These are phyloP conservation scores for Westerdykella aurantiaca DNA, from an alignment of 2,329 filamentous ascomycete species.

Conservation along the genomic window DNA sequence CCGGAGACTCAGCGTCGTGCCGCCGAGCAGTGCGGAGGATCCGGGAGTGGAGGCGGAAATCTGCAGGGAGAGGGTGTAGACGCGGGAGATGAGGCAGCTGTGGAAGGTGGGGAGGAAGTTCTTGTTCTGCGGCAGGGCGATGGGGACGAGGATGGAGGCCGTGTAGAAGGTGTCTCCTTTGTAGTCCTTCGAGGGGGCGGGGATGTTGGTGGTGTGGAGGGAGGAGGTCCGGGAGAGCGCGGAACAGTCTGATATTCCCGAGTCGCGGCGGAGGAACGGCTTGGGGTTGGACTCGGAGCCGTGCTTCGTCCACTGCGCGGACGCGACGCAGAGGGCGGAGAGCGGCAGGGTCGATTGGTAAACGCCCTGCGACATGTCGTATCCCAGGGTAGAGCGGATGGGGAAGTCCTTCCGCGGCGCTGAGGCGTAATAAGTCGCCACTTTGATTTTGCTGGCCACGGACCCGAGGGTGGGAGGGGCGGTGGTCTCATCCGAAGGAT, in stretches of 20 bases:
- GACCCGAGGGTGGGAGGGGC: slow-evolving; percentile 50
- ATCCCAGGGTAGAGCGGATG: slow-evolving; percentile 36
- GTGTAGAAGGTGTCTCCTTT: slow-evolving; percentile 52
- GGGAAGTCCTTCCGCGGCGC: slow-evolving; percentile 49
- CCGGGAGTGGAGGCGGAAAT: slow-evolving; percentile 47
- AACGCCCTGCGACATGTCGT: slow-evolving; percentile 46
- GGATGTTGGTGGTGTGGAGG: slow-evolving; percentile 25
- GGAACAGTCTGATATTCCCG: slow-evolving; percentile 35
- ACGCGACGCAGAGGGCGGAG: slow-evolving; percentile 51
- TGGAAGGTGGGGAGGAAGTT: slow-evolving; percentile 65
- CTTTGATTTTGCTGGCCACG: slow-evolving; percentile 51
- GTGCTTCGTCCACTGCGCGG: slow-evolving; percentile 53
- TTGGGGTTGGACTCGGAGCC: slow-evolving; percentile 26
- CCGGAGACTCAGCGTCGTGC: slow-evolving; percentile 36
- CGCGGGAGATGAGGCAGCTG: slow-evolving; percentile 59
- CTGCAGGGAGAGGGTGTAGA: slow-evolving; percentile 56
- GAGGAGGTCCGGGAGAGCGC: slow-evolving; percentile 15
- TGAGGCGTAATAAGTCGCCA: slow-evolving; percentile 53
- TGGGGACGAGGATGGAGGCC: slow-evolving; percentile 56
- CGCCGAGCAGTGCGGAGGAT: slow-evolving; percentile 19
- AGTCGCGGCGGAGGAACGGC: slow-evolving; percentile 36
- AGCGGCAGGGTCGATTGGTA: slow-evolving; percentile 51
- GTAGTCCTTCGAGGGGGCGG: slow-evolving; percentile 38
- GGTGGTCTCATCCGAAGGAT: slow-evolving; percentile 47
- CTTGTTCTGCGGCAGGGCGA: slow-evolving; percentile 56